phyloP scores from a whole-genome alignment of 768 basidiomycete species.

The Pilatotrama ljubarskyi region DNA sequence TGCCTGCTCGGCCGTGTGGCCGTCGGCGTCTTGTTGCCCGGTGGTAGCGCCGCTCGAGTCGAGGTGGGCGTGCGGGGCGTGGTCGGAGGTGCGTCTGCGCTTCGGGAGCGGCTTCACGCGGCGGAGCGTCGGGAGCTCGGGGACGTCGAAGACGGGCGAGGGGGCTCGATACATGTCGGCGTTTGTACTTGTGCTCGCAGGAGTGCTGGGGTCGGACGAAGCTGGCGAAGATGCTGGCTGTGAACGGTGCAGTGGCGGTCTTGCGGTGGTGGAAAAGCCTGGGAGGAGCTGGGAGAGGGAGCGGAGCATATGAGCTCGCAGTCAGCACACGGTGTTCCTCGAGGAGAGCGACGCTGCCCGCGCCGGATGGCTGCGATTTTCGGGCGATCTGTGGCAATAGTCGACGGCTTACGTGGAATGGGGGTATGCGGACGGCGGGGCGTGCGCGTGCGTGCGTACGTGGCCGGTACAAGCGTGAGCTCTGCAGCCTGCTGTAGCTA shows the following conservation, averaged over 20 bases:
- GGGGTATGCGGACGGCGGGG: not conserved
- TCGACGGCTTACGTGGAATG: conserved; percentile 13
- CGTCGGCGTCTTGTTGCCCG: conserved; percentile 16
- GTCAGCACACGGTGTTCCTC: conserved; percentile 4
- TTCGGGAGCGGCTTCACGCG: conserved; percentile 80
- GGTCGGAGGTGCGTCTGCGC: conserved; percentile 57
- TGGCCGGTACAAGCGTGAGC: too few species aligned
- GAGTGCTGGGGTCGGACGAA: not conserved
- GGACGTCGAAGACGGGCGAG: conserved; percentile 63
- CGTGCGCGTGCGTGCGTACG: not conserved
- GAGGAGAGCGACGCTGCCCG: not conserved
- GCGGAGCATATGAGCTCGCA: conserved; percentile 3
- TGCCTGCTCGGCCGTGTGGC: not conserved
- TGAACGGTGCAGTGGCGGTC: not conserved
- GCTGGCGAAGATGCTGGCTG: not conserved
- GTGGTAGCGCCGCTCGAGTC: conserved; percentile 23
- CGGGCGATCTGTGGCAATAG: conserved; percentile 1
- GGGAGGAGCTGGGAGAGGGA: conserved; percentile 5
- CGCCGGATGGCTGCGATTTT: conserved; percentile 4
- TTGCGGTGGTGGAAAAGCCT: not conserved
- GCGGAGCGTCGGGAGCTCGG: conserved; percentile 61
- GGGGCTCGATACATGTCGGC: conserved; percentile 51
- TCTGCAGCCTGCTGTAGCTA: too few species aligned
- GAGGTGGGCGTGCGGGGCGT: conserved; percentile 16
- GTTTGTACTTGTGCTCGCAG: not conserved